Evolutionary conservation across 768 basidiomycete genomes (phyloP), one percentile per base, ranked within the genome.

Genomic region (Steccherinum ochraceum): DNA sequence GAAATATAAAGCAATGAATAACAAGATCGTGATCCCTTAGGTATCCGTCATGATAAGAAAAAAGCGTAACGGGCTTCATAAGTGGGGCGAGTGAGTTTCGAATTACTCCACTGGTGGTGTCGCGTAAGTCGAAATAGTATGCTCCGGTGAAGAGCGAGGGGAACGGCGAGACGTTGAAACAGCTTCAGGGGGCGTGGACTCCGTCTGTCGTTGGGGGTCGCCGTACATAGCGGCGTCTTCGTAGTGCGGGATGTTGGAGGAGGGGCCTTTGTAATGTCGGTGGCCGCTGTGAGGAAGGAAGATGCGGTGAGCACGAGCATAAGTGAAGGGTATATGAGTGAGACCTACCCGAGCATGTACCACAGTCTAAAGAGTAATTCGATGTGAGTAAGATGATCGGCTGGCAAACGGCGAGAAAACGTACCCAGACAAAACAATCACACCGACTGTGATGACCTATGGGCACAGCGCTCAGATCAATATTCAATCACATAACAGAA

Each of bases 371-470:
- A 2, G 26, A 27, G 4, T 5, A 44, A 10, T 19, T 52, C 27
- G 27, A 40, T 30, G 23, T 46, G 12, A 16, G 45, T 26, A 24
- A 4, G 23, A 19, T 19, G 10, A 24, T 26, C 24, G 11, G 18
- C 16, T 12, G 2, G 4, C 23, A 12, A 3, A 35, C 18, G 12
- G 21, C 39, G 16, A 16, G 5, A 20, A 23, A 5, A 52, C 67
- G 46, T 50, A 69, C 68, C 60, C 51, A 21, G 68, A 65, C 39
- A 69, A 58, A 20, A 67, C 46, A 43, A 67, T 52, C 40, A 71
- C 69, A 13, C 66, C 58, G 24, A 58, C 65, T 0, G 69, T 70
- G 55, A 72, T 71, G 24, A 67, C 60, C 61, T 61, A 18, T 19
- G 25, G 10, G 18, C n/a, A 19, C 40, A 3, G 30, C 16, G 7